These are phyloP conservation scores for Podospora bellae-mahoneyi DNA, from an alignment of 495 filamentous ascomycete species.

Conservation along the genomic window DNA sequence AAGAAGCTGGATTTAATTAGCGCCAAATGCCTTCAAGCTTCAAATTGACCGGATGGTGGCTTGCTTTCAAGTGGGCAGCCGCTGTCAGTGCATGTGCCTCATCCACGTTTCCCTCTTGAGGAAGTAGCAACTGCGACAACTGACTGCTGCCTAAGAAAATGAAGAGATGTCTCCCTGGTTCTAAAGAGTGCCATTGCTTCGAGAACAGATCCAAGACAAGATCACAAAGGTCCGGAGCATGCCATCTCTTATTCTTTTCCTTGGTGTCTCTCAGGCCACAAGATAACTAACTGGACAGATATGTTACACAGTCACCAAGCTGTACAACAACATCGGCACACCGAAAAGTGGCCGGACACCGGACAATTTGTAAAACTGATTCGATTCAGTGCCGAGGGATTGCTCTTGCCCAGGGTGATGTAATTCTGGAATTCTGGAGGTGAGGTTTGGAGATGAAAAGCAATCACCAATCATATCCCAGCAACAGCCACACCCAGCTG, in stretches of 20 bases:
- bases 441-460: not conserved
- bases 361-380: too few species aligned
- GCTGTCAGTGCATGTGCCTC: not conserved
- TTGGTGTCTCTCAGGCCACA: not conserved
- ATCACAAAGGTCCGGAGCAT: not conserved
- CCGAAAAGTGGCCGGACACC: conserved; percentile 51
- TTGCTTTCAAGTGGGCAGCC: not conserved
- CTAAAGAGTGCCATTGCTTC: not conserved
- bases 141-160: not conserved
- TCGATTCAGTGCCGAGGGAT: conserved; percentile 53
- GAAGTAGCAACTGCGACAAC: not conserved
- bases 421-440: not conserved
- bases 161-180: not conserved
- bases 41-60: not conserved
- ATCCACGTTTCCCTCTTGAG: not conserved
- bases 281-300: not conserved
- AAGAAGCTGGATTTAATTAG: not conserved
- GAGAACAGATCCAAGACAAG: not conserved
- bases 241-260: not conserved
- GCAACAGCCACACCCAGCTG: not conserved
- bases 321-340: conserved; percentile 75
- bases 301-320: conserved; percentile 58
- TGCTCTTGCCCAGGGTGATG: not conserved
- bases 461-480: not conserved
- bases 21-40: not conserved